phyloP scores from a whole-genome alignment of 441 rosid species.

The Jatropha multifida region DNA sequence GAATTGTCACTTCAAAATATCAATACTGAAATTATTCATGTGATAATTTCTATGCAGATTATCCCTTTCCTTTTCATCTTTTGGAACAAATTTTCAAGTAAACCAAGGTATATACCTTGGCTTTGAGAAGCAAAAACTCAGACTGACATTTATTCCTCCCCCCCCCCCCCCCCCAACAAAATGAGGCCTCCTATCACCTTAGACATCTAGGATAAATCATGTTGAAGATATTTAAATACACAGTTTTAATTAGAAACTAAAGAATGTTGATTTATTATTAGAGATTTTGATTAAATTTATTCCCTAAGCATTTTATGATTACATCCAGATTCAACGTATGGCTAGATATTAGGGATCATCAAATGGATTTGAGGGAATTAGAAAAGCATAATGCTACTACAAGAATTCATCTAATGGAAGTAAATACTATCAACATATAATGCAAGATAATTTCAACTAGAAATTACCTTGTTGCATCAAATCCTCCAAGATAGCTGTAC shows the following conservation, averaged over 20 bases:
- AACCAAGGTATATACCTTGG: not conserved
- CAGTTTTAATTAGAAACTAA: not conserved
- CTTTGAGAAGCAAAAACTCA: not conserved
- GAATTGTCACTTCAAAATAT: not conserved
- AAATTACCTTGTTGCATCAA: constrained; percentile 95
- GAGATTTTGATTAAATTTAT: not conserved
- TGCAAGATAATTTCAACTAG: not conserved
- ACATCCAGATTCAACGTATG: not conserved
- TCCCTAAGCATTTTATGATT: not conserved
- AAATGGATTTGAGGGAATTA: not conserved
- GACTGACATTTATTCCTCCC: not conserved
- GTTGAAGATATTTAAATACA: not conserved
- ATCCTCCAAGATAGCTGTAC: constrained; percentile 95
- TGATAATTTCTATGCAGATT: not conserved
- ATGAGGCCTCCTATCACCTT: constrained; percentile 1
- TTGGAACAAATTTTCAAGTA: not conserved
- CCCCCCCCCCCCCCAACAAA: not conserved
- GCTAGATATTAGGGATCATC: not conserved
- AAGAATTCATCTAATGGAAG: constrained; percentile 1
- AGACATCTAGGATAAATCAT: not conserved
- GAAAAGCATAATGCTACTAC: not conserved
- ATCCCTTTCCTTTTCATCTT: not conserved
- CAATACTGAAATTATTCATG: not conserved
- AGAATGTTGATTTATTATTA: not conserved
- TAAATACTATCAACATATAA: not conserved